Evolutionary conservation across 371 early-diverging fungal species (phyloP).

Genomic region (Rhizopus sp.): DNA sequence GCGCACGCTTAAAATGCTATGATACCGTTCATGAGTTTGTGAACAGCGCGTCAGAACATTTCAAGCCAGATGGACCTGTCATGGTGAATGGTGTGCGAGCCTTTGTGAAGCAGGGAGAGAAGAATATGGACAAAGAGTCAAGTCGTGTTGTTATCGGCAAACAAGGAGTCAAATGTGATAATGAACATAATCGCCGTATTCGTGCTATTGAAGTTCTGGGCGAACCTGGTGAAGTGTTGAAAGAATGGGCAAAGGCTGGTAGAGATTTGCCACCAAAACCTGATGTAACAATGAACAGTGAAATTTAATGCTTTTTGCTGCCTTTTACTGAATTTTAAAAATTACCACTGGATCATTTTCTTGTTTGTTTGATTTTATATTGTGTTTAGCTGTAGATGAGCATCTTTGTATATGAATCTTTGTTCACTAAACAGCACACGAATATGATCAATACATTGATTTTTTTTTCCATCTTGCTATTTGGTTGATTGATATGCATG

Average conservation of each 20-base stretch:
- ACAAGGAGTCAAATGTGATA: conserved; percentile 42
- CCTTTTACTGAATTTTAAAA: background rate
- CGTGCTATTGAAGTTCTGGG: conserved; percentile 48
- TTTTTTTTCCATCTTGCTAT: too few relatives aligned
- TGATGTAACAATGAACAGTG: background rate
- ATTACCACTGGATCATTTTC: background rate
- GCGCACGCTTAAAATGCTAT: conserved; percentile 61
- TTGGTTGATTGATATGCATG: too few relatives aligned
- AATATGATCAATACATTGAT: too few relatives aligned
- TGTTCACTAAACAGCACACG: too few relatives aligned
- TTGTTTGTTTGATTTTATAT: background rate
- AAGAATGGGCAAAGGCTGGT: conserved; percentile 46
- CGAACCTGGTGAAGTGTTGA: conserved; percentile 47
- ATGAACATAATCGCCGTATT: conserved; percentile 37
- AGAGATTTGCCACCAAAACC: conserved; percentile 36
- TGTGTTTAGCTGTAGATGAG: too few relatives aligned
- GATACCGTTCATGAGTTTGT: conserved; percentile 51
- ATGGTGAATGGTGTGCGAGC: conserved; percentile 43
- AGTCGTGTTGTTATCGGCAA: conserved; percentile 44
- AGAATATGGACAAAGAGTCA: conserved; percentile 17
- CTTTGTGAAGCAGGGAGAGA: conserved; percentile 39
- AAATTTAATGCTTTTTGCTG: background rate
- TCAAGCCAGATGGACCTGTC: conserved; percentile 38
- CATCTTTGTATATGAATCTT: too few relatives aligned
- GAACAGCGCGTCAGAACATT: conserved; percentile 22